Base-by-base conservation (phyloP, 2,329 filamentous ascomycete species). In the Penicillium fuscoglaucum region DNA sequence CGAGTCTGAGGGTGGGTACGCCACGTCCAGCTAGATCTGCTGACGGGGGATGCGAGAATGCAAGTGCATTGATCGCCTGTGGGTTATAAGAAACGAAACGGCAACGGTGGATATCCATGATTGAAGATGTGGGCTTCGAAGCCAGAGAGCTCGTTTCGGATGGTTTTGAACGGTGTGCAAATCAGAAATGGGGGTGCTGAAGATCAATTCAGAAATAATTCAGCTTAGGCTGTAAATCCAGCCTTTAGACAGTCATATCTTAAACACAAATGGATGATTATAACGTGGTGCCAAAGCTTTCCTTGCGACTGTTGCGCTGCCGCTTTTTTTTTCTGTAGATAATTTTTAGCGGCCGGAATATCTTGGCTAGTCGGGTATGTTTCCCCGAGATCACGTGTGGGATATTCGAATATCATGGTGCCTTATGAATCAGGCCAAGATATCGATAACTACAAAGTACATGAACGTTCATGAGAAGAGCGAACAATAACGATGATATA, bases 41-140 rank as follows among this genome's bases (percentile, higher is more conserved):
- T 63, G 74, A 79, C 24, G 75, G 82, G 21, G 89, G 82, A 73
- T 96, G 90, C 6, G 95, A 96, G 76, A 99, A 98, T 66, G 93
- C 91, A 72, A 98, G 85, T 63, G 91, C 89, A 78, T 96, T 98
- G 77, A 99, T 97, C 58, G 92, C 89, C 60, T 91, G 91, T 8
- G 91, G 89, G 64, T 92, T 91, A 77, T 90, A 98, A 41, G 90
- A 90, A 67, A 99, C 90, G 79, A 99, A 99, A 72, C 95, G 91
- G 73, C 93, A 96, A 70, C 95, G 91, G 81, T 99, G 95, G 73
- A 99, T 89, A 78, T 98, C 93, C 93, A 98, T 97, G 60, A 45
- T 71, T 59, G 57, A 35, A 35, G 52, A 51, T 52, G 45, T 50
- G 44, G 59, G 54, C 52, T 60, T 61, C 53, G 57, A 62, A 61